Evolutionary conservation across 208 protist genomes (phyloP), one percentile per base, ranked within the genome.

Genomic region (Acanthamoeba divionensis): DNA sequence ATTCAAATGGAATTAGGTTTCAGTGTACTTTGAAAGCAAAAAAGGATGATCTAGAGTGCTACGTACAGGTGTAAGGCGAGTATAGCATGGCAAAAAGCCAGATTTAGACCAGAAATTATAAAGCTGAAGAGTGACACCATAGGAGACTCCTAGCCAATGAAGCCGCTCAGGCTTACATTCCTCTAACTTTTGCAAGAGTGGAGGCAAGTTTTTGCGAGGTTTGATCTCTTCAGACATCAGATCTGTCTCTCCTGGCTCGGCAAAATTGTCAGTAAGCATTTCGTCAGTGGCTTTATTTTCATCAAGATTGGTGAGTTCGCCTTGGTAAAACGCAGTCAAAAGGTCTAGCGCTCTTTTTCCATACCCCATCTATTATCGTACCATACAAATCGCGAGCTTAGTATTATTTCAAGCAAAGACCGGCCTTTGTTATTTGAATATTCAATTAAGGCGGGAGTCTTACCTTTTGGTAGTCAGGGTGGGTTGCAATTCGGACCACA

Each of bases 401-500:
- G 52, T 60, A 21, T 26, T 60, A 60, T 60, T 60, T 60, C 52
- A 21, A 60, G 52, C 52, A 60, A 60, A 60, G 21, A 21, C 26
- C 73, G 73, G 21, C 18, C 15, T n/a, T n/a, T n/a, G n/a, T n/a
- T n/a, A n/a, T n/a, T n/a, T n/a, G n/a, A n/a, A n/a, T n/a, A n/a
- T n/a, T n/a, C n/a, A n/a, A n/a, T n/a, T n/a, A n/a, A n/a, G n/a
- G n/a, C n/a, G n/a, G n/a, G 6, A 18, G 12, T 10, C 50, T 38
- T 38, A 92, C 90, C 31, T 82, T 41, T 52, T 98, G 95, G 80
- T 99, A 95, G 67, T 98, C 97, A 0, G 99, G 98, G 92, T 99
- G 98, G 0, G 98, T 99, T 26, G 99, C 99, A 60, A 99, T 99
- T 54, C 99, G 96, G 33, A 99, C 98, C 13, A 99, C 93, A 63